Evolutionary conservation across 1,139 yeast species (phyloP), one percentile per base, ranked within the genome.

Genomic region (Sugiyamaella sp.): DNA sequence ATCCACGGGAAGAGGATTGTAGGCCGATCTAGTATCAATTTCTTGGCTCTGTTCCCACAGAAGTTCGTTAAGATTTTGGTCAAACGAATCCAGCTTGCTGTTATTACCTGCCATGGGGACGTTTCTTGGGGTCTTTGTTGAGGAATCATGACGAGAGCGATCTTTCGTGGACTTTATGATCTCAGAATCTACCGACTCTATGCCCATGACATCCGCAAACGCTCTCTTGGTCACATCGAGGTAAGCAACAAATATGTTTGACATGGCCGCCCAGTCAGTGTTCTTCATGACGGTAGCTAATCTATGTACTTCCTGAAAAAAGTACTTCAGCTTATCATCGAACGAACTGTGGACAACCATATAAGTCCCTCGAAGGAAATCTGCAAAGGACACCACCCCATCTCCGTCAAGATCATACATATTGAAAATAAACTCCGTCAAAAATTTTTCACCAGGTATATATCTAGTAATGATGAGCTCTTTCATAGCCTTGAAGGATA

Each of bases 361-460:
- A 40, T 46, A 49, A 8, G 52, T 52, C 9, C 55, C 63, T 8
- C 50, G 42, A 12, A 62, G 55, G 48, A 53, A 64, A 45, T 64
- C 65, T 5, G 49, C 49, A 56, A 64, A 63, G 20, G 58, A 53
- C 14, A 63, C 55, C 12, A 46, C 48, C 8, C 63, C 65, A 29
- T 62, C 61, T n/a, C 43, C 49, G 24, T 62, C 61, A 14, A 44
- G 21, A 39, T 64, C 67, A 53, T 61, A 64, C 6, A 63, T 43
- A 8, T 52, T 49, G 37, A 55, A 51, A 24, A 63, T 49, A 39
- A 60, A 60, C 17, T 56, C 46, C 6, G 33, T 17, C 32, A 48
- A 32, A 35, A 5, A 25, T 10, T 29, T 27, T 12, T 12, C 5
- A 10, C 32, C 21, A 10, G 44, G 3, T 9, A 27, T 14, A 32